Evolutionary conservation across 495 filamentous ascomycete genomes (phyloP).

Genomic region (Thozetella sp.): DNA sequence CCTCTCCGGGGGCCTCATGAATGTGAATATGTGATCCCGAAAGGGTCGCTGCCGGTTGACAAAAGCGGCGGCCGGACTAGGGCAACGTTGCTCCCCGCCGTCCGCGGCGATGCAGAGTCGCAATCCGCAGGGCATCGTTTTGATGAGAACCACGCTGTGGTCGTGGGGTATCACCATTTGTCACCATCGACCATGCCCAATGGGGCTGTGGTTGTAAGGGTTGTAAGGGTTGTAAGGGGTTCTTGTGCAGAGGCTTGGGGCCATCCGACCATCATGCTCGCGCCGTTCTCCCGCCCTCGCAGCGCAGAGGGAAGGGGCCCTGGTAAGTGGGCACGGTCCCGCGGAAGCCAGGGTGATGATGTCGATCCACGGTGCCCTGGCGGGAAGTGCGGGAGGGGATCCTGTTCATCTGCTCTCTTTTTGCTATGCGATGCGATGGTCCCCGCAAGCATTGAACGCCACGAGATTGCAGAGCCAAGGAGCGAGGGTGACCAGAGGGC

Average conservation of each 20-base stretch:
- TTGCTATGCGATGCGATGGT: conserved; percentile 5
- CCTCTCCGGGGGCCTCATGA: too few relatives aligned
- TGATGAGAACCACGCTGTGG: background rate
- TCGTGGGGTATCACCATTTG: background rate
- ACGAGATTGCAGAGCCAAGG: conserved; percentile 24
- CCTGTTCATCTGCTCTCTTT: too few relatives aligned
- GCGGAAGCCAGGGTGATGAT: background rate
- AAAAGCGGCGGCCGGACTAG: too few relatives aligned
- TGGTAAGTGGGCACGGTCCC: background rate
- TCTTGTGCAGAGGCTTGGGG: background rate
- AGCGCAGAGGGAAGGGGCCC: too few relatives aligned
- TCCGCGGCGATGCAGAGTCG: background rate
- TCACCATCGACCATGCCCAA: background rate
- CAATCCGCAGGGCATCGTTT: background rate
- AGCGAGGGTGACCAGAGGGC: background rate
- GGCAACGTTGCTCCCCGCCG: background rate
- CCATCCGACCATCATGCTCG: background rate
- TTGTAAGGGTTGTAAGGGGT: too few relatives aligned
- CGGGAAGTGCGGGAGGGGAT: background rate
- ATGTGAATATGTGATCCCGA: too few relatives aligned
- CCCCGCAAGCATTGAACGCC: conserved; percentile 23
- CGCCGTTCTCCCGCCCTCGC: conserved; percentile 1
- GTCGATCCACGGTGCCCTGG: background rate
- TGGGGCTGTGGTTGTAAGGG: background rate
- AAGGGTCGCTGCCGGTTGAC: too few relatives aligned